Evolutionary conservation across 164 flowering plant species (phyloP).

Genomic region (Sextonia rubra): DNA sequence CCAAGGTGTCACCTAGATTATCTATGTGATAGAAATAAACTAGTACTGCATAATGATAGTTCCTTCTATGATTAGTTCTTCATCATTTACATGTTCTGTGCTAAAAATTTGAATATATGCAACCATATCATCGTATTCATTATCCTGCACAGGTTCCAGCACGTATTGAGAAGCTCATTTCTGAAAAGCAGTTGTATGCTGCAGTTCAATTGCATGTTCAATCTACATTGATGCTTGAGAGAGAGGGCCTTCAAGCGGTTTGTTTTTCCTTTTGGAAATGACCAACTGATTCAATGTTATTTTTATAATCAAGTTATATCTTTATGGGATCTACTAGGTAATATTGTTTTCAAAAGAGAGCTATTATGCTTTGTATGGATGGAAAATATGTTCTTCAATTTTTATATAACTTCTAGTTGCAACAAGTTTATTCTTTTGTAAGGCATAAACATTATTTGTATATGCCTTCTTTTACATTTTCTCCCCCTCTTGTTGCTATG

Average conservation of each 20-base stretch:
- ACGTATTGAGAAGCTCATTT: conserved; percentile 87
- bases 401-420: neutral
- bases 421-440: neutral
- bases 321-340: too few species aligned
- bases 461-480: too few species aligned
- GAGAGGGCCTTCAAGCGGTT: conserved; percentile 98
- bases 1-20: neutral
- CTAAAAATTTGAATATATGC: neutral
- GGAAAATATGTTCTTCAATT: neutral
- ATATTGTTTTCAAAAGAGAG: too few species aligned
- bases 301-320: too few species aligned
- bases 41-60: neutral
- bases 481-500: too few species aligned
- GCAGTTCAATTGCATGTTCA: conserved; percentile 91
- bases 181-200: conserved; percentile 92
- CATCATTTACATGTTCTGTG: neutral
- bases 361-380: neutral
- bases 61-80: neutral
- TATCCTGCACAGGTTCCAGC: conserved; percentile 63
- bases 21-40: neutral
- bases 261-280: conserved; percentile 15
- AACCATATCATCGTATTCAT: neutral
- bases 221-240: conserved; percentile 88
- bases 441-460: neutral
- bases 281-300: neutral